phyloP scores from a whole-genome alignment of 2,329 filamentous ascomycete species.

The Xylaria sp. region DNA sequence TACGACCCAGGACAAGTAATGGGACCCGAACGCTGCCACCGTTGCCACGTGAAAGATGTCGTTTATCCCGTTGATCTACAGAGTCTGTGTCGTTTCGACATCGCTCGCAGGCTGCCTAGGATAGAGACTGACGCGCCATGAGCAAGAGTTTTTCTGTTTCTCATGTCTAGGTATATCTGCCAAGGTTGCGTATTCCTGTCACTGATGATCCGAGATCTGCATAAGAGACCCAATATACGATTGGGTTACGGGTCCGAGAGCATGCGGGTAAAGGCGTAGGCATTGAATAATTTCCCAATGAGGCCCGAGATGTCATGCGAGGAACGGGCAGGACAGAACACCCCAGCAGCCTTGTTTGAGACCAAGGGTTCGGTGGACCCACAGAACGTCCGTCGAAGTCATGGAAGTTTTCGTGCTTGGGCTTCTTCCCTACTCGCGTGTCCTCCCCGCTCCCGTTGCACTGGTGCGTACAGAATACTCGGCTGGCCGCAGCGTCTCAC shows the following conservation, averaged over 20 bases:
- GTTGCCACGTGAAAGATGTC: conserved; percentile 32
- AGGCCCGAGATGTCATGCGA: conserved; percentile 57
- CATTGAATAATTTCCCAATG: conserved; percentile 59
- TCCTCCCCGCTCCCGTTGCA: conserved; percentile 5
- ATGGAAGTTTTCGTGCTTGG: conserved; percentile 39
- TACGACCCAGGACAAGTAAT: conserved; percentile 25
- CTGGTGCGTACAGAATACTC: background rate
- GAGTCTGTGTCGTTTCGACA: conserved; percentile 12
- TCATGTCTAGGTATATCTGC: conserved; percentile 34
- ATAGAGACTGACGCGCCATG: conserved; percentile 1
- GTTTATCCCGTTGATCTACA: conserved; percentile 31
- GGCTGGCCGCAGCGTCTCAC: conserved; percentile 17
- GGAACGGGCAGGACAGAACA: conserved; percentile 41
- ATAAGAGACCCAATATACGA: conserved; percentile 51
- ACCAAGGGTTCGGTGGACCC: conserved; percentile 46
- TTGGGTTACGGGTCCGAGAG: conserved; percentile 45
- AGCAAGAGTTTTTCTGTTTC: conserved; percentile 39
- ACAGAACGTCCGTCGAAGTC: conserved; percentile 57
- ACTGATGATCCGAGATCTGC: conserved; percentile 46
- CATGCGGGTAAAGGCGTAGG: conserved; percentile 50
- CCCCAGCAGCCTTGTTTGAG: conserved; percentile 42
- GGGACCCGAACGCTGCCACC: conserved; percentile 20
- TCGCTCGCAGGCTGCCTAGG: background rate
- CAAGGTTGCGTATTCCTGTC: conserved; percentile 41
- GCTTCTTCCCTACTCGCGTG: conserved; percentile 6